Percentiles rank a stretch among this genome's conserved stretches.
phyloP scores from a whole-genome alignment of 108 stramenopile genomes.

The Skeletonema marinoi region DNA sequence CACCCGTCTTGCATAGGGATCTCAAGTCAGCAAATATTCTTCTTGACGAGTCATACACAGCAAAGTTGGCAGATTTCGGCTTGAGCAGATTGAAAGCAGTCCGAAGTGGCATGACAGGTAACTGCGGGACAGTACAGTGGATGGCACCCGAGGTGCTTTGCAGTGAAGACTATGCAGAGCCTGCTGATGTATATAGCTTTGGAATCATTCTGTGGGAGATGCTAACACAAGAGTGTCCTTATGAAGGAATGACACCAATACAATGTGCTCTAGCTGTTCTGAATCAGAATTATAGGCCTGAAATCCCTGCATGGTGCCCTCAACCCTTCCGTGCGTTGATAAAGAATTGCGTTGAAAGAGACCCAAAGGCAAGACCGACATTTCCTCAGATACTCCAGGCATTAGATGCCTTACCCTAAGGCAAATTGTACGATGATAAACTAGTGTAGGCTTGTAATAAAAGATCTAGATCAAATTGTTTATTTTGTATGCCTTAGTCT shows the following conservation, averaged over 20 bases:
- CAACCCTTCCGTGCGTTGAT: conserved; percentile 73
- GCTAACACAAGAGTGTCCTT: conserved; percentile 84
- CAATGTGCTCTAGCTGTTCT: conserved; percentile 89
- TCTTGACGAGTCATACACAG: conserved; percentile 82
- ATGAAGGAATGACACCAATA: conserved; percentile 89
- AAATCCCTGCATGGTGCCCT: conserved; percentile 87
- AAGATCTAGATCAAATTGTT: background rate
- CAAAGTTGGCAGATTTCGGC: conserved; percentile 96
- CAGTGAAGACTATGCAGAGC: conserved; percentile 78
- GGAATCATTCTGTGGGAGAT: conserved; percentile 89
- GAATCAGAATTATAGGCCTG: conserved; percentile 79
- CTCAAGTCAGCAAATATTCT: conserved; percentile 92
- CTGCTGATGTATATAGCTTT: conserved; percentile 84
- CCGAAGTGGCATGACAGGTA: conserved; percentile 87
- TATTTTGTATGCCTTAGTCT: background rate
- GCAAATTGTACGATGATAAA: background rate
- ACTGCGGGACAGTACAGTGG: conserved; percentile 95
- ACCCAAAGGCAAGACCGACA: conserved; percentile 69
- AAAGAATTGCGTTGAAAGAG: conserved; percentile 68
- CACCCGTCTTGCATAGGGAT: conserved; percentile 93
- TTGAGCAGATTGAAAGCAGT: conserved; percentile 85
- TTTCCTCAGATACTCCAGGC: conserved; percentile 71
- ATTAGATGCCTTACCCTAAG: conserved; percentile 66
- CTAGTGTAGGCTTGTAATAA: background rate
- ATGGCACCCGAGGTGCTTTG: conserved; percentile 94